Evolutionary conservation across 176 grass and related monocot genomes (phyloP), one percentile per base, ranked within the genome.

Genomic region (Rhynchospora tenuis): DNA sequence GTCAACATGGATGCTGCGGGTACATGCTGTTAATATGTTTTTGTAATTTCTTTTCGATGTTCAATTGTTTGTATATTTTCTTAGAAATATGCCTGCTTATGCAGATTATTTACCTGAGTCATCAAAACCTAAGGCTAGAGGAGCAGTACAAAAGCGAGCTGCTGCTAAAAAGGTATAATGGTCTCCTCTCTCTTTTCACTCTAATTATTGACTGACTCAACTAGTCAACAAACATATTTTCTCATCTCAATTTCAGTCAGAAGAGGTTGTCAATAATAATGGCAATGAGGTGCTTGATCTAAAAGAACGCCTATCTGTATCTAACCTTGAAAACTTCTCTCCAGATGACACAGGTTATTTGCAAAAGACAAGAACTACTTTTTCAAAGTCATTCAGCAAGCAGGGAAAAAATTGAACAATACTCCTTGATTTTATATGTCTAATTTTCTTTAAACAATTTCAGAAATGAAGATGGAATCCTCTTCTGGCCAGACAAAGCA

Each of bases 231-330:
- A 78, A 38, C 33, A 38, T 38, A 4, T 29, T 62, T 9, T 24
- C 55, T 81, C 0, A 63, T 12, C 22, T 60, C 7, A 26, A 64
- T 12, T 83, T 45, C 0, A 97, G 91, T 48, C 81, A 77, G 80
- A 58, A 43, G 63, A 29, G 9, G 42, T 13, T 4, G 86, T 57
- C 15, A 86, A 80, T 64, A 86, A 92, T 33, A 88, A 84, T 0
- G 89, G 92, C 0, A 85, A 85, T 6, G 88, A 86, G n/a, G n/a
- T n/a, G 17, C 78, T 74, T 5, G 7, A 29, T 2, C 59, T 97
- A 8, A 90, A 88, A 77, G 82, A 85, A 1, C 86, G 89, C 6
- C 38, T 97, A 48, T 91, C 89, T 13, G 61, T 45, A 56, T 81
- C 5, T 86, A 59, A 90, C 23, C 65, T 43, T 94, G 20, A 77